Conservation (phyloP, 2,329 filamentous ascomycete species). For the Monilinia vaccinii-corymbosi region DNA sequence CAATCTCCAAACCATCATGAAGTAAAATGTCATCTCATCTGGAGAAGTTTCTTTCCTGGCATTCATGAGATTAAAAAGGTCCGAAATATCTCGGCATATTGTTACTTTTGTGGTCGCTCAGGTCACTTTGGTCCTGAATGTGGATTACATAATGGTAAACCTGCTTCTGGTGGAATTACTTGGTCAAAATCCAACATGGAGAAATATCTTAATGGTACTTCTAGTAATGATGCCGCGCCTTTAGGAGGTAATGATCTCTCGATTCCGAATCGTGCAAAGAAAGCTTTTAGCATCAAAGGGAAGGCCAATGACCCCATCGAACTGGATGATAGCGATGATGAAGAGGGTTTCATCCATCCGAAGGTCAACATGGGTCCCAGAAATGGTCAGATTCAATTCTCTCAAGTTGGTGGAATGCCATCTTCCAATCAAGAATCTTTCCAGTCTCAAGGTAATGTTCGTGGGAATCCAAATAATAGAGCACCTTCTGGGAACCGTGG, state of each 20-base stretch:
- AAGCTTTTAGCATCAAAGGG: slow-evolving; percentile 27
- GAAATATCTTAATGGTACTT: slow-evolving; percentile 41
- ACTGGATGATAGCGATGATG: slow-evolving; percentile 25
- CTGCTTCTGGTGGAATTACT: slow-evolving; percentile 34
- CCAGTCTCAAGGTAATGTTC: slow-evolving; percentile 2
- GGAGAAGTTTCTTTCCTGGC: slow-evolving; percentile 45
- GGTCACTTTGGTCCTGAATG: slow-evolving; percentile 53
- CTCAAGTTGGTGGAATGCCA: not conserved
- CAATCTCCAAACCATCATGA: slow-evolving; percentile 47
- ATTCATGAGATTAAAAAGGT: slow-evolving; percentile 39
- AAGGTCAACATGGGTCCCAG: slow-evolving; percentile 13
- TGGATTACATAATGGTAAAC: slow-evolving; percentile 20
- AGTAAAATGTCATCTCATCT: slow-evolving; percentile 48
- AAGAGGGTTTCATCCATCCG: slow-evolving; percentile 23
- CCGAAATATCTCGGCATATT: slow-evolving; percentile 40
- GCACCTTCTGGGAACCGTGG: not conserved
- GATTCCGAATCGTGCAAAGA: slow-evolving; percentile 14
- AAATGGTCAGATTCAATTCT: slow-evolving; percentile 4
- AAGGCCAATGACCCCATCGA: slow-evolving; percentile 25
- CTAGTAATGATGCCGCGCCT: slow-evolving; percentile 24
- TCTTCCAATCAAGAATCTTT: not conserved
- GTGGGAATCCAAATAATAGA: not conserved
- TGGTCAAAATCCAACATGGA: slow-evolving; percentile 44
- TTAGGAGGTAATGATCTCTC: slow-evolving; percentile 23
- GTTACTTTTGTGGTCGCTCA: slow-evolving; percentile 45